Base-by-base conservation (phyloP, 1,284 basidiomycete genomes). In the Rhodotorula glutinis region DNA sequence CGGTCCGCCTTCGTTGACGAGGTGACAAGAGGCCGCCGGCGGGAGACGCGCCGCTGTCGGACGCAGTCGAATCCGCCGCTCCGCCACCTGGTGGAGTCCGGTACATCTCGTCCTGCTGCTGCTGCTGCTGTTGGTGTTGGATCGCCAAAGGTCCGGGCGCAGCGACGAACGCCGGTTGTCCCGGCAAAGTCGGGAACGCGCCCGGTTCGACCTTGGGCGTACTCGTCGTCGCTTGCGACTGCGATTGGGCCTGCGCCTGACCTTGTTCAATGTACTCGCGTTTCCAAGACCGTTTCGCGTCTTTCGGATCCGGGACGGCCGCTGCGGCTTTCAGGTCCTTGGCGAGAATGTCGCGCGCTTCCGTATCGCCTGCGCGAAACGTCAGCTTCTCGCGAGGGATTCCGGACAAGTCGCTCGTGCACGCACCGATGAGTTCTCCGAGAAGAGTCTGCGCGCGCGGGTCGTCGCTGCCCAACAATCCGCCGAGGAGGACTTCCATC, bases 401-500 rank as follows among this genome's bases (percentile, higher is more conserved):
- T n/a, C n/a, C n/a, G n/a, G n/a, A n/a, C n/a, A n/a, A n/a, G n/a
- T n/a, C n/a, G n/a, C n/a, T n/a, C n/a, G 33, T 4, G 23, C 7
- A 40, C 57, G 25, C 21, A 59, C 58, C 66, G 61, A 72, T 84
- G 56, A 88, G 81, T 75, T 89, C 85, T 14, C 80, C 80, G 51
- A 89, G 78, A 17, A 90, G 79, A 14, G 82, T 80, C 69, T 83
- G 82, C 8, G 88, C 86, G 19, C 88, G 83, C 11, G 82, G 80
- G 73, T 91, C 89, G 57, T 82, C 82, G 49, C 85, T 84, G 57
- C 86, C 82, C 53, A 92, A 81, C 60, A 92, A 81, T 3, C 76
- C 76, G 57, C 89, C 90, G 27, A 92, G 80, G 53, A 92, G 81
- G 0, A 90, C 89, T 77, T 92, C 91, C 51, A 89, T 89, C 75